Conservation (phyloP, 306 rosid genomes). For the Prunus fruticosa region DNA sequence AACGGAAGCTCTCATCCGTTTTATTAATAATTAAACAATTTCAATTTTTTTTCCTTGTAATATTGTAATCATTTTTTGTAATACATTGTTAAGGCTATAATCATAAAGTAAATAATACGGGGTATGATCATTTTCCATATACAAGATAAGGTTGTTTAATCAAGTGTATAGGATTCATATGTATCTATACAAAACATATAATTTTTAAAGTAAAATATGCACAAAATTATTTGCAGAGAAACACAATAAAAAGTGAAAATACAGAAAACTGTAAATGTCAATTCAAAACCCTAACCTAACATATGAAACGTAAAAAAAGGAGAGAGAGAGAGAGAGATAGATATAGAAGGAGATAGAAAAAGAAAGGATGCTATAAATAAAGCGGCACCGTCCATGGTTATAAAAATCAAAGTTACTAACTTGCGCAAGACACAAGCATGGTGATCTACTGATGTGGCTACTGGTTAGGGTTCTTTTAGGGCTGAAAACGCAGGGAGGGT, state of each 20-base stretch:
- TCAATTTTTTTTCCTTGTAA: neutral
- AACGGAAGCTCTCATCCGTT: neutral
- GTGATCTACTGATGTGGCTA: neutral
- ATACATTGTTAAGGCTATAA: neutral
- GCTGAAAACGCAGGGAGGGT: neutral
- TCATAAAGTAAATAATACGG: neutral
- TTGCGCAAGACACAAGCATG: neutral
- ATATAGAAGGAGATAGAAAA: neutral
- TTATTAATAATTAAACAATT: neutral
- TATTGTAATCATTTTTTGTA: no score
- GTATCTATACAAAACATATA: neutral
- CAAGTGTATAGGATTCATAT: neutral
- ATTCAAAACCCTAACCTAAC: no score
- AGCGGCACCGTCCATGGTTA: slow-evolving; percentile 14
- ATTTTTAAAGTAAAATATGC: neutral
- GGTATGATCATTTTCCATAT: neutral
- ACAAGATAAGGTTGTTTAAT: neutral
- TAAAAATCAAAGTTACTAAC: slow-evolving; percentile 3
- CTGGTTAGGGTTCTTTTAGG: neutral
- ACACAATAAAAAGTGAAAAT: no score
- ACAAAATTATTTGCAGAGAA: neutral
- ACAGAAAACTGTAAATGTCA: neutral
- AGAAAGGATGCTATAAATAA: neutral
- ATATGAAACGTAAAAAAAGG: no score
- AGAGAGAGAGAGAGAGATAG: no score